These are phyloP conservation scores for Bipolaris cookei DNA, from an alignment of 2,329 filamentous ascomycete genomes.

Conservation along the genomic window DNA sequence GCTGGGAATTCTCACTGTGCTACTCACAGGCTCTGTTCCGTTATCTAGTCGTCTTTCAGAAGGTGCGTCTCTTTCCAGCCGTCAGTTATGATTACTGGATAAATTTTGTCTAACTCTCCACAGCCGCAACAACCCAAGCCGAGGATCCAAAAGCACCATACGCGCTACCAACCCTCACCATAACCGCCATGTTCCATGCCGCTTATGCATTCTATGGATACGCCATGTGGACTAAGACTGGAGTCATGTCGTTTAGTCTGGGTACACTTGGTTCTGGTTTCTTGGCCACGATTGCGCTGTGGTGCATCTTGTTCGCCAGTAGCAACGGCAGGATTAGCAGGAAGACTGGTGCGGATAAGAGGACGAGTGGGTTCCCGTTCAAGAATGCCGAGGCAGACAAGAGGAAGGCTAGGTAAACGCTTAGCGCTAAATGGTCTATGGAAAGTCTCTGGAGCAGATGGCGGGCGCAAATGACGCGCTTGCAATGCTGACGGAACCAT, in stretches of 20 bases:
- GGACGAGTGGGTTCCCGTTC: slow-evolving; percentile 70
- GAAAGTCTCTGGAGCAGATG: background rate
- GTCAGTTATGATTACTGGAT: background rate
- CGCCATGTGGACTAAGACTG: slow-evolving; percentile 64
- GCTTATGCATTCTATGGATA: slow-evolving; percentile 65
- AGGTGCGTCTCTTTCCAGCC: slow-evolving; percentile 22
- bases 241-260: slow-evolving; percentile 65
- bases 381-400: slow-evolving; percentile 63
- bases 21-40: slow-evolving; percentile 74
- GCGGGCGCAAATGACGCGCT: background rate
- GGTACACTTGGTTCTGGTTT: slow-evolving; percentile 64
- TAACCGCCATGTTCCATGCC: slow-evolving; percentile 72
- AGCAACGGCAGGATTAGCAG: slow-evolving; percentile 64
- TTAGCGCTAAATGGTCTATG: background rate
- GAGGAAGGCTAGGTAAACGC: slow-evolving; percentile 51
- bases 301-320: slow-evolving; percentile 67
- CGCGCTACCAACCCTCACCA: slow-evolving; percentile 68
- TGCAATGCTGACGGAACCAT: background rate
- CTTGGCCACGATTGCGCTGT: slow-evolving; percentile 68
- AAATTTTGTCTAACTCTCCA: background rate
- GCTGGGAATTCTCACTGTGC: slow-evolving; percentile 67
- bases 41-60: slow-evolving; percentile 59
- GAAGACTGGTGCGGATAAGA: slow-evolving; percentile 70
- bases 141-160: slow-evolving; percentile 50
- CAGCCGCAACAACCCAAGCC: slow-evolving; percentile 46